Conservation (phyloP, 306 rosid genomes). For the Gastrolobium bilobum region DNA sequence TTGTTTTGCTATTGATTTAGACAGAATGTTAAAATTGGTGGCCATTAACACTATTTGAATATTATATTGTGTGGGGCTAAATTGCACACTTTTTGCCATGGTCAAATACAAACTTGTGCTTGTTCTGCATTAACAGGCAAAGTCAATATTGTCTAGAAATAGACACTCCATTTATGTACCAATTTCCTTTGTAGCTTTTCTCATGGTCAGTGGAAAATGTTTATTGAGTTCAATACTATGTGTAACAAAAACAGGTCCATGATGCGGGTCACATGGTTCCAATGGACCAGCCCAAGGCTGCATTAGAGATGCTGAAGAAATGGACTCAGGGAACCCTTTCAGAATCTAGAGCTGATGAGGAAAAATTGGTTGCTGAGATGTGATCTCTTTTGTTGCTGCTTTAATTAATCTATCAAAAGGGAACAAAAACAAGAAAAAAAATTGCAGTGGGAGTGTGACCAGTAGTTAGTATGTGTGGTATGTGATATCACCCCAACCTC, state of each 20-base stretch:
- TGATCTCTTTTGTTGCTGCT: constrained; percentile 46
- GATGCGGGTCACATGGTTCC: constrained; percentile 99
- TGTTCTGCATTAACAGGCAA: constrained; percentile 4
- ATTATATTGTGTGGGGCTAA: background rate
- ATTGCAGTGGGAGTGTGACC: constrained; percentile 24
- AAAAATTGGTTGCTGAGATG: constrained; percentile 68
- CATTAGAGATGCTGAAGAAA: constrained; percentile 86
- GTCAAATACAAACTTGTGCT: constrained; percentile 26
- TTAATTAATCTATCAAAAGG: background rate
- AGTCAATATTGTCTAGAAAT: background rate
- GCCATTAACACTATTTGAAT: background rate
- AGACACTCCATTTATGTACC: background rate
- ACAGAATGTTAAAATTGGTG: constrained; percentile 24
- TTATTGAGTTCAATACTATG: constrained; percentile 25
- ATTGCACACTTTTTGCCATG: background rate
- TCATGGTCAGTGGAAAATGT: background rate
- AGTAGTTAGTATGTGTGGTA: background rate
- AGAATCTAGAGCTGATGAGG: constrained; percentile 50
- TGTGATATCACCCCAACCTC: background rate
- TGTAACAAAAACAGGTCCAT: constrained; percentile 72
- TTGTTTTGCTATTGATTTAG: background rate
- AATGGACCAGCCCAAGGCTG: constrained; percentile 95
- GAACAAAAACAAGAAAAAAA: background rate
- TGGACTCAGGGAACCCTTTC: constrained; percentile 80
- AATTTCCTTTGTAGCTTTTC: background rate